Evolutionary conservation across 176 grass and related monocot genomes (phyloP).

Genomic region (Thinopyrum elongatum): DNA sequence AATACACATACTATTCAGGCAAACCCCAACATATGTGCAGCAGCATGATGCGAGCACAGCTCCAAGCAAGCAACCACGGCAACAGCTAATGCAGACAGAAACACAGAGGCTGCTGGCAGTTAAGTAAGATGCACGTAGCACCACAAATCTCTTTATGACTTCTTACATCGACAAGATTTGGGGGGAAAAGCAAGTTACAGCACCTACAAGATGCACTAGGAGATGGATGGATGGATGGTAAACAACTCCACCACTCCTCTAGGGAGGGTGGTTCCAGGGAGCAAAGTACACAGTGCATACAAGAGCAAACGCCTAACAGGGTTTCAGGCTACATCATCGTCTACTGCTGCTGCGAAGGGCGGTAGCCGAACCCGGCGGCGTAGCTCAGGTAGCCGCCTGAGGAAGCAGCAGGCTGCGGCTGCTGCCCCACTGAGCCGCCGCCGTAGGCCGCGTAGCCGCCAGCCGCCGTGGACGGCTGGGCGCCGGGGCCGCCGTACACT

Average conservation of each 20-base stretch:
- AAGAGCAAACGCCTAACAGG: not conserved
- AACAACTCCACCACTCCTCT: not conserved
- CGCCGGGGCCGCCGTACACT: slow-evolving; percentile 15
- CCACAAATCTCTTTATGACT: not conserved
- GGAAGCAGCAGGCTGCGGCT: not conserved
- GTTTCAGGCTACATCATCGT: not conserved
- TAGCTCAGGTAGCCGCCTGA: not conserved
- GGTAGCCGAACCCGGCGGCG: not conserved
- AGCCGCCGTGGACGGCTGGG: not conserved
- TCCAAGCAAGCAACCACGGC: not conserved
- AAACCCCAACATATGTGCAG: no score
- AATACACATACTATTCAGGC: no score
- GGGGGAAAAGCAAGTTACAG: not conserved
- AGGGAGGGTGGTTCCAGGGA: not conserved
- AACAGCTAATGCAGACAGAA: not conserved
- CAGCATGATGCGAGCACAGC: no score
- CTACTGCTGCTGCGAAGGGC: not conserved
- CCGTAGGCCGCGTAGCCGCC: slow-evolving; percentile 23
- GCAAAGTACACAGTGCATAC: not conserved
- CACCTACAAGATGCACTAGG: not conserved
- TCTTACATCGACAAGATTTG: not conserved
- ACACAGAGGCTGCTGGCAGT: not conserved
- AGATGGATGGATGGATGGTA: not conserved
- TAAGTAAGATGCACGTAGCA: not conserved
- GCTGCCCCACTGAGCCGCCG: not conserved